Evolutionary conservation across 768 basidiomycete species (phyloP).

Genomic region (Tulasnella sp.): DNA sequence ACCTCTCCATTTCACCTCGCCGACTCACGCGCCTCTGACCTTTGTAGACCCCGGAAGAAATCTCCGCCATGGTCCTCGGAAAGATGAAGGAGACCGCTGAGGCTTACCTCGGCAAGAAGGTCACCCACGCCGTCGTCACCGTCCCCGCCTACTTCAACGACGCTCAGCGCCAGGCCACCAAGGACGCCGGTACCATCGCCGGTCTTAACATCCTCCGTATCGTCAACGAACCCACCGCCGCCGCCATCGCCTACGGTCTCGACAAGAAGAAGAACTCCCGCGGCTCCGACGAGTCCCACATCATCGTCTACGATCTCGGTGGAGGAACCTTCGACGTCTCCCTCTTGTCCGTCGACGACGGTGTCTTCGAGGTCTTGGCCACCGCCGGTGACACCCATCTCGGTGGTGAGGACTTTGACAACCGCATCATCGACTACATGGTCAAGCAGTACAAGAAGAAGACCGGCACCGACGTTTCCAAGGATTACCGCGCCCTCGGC

Average conservation of each 20-base stretch:
- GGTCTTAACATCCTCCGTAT: too few species aligned
- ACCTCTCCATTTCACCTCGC: constrained; percentile 5
- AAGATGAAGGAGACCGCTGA: constrained; percentile 98
- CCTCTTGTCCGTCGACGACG: constrained; percentile 86
- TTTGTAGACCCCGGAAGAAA: constrained; percentile 34
- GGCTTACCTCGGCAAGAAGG: constrained; percentile 89
- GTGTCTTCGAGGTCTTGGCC: constrained; percentile 30
- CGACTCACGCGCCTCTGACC: background rate
- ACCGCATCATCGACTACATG: background rate
- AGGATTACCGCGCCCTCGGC: background rate
- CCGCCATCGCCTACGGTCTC: constrained; percentile 37
- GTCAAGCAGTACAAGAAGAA: background rate
- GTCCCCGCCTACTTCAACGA: constrained; percentile 84
- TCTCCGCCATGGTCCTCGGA: constrained; percentile 49
- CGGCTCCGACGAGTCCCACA: constrained; percentile 21
- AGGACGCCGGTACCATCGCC: constrained; percentile 99
- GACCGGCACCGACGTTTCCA: background rate
- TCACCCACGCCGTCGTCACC: constrained; percentile 92
- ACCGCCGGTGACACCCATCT: too few species aligned
- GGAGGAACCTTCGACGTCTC: too few species aligned
- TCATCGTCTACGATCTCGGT: constrained; percentile 39
- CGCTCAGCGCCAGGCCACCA: constrained; percentile 96
- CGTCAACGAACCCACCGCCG: too few species aligned
- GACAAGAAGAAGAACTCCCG: constrained; percentile 25
- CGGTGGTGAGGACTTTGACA: too few species aligned